Evolutionary conservation across 306 rosid genomes (phyloP).

Genomic region (Castanospermum australe): DNA sequence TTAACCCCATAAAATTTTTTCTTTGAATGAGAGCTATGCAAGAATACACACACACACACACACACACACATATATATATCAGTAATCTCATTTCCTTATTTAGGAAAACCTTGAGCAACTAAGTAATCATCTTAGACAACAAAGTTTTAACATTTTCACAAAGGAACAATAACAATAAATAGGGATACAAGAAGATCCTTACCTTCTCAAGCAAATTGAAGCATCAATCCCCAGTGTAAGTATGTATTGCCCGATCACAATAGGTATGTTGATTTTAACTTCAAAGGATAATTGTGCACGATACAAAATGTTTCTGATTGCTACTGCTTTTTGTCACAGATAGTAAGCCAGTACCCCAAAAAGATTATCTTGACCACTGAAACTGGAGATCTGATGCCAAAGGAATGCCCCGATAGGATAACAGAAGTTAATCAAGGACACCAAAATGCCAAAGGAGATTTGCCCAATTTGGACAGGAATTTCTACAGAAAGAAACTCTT

Average conservation of each 20-base stretch:
- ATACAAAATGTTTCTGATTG: conserved; percentile 30
- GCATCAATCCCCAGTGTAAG: conserved; percentile 20
- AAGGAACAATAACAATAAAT: conserved; percentile 18
- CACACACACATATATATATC: not conserved
- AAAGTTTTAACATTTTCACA: conserved; percentile 5
- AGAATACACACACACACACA: no score
- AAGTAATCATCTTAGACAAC: not conserved
- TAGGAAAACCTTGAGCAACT: not conserved
- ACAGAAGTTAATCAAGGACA: conserved; percentile 55
- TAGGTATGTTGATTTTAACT: conserved; percentile 30
- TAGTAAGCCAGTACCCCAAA: conserved; percentile 39
- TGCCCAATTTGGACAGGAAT: conserved; percentile 65
- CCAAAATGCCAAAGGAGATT: conserved; percentile 95
- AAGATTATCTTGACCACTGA: conserved; percentile 38
- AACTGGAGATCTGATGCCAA: conserved; percentile 65
- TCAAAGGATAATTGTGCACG: conserved; percentile 25
- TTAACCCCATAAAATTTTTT: not conserved
- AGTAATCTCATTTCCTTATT: not conserved
- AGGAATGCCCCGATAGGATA: conserved; percentile 62
- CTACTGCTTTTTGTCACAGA: conserved; percentile 28
- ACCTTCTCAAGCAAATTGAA: conserved; percentile 47
- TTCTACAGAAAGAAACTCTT: conserved; percentile 43
- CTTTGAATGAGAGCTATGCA: not conserved
- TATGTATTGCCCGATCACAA: conserved; percentile 24
- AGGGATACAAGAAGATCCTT: conserved; percentile 20